These are phyloP conservation scores for Trichomonascus vanleenenianus DNA, from an alignment of 805 yeast species.

Conservation along the genomic window DNA sequence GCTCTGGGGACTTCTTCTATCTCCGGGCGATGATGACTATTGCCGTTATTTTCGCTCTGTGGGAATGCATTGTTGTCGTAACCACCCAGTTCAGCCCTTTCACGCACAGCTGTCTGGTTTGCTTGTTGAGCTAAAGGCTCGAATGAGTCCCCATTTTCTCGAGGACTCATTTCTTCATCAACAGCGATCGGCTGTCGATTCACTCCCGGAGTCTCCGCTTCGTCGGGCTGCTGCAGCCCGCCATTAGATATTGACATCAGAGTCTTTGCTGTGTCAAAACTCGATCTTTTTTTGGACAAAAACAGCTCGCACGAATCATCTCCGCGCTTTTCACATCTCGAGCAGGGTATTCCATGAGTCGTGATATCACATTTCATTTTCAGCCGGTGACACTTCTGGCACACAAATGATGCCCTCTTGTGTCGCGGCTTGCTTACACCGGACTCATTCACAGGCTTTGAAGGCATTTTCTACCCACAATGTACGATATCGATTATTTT, in stretches of 20 bases:
- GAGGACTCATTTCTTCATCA: background rate
- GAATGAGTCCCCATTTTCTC: background rate
- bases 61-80: too few species aligned
- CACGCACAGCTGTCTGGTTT: background rate
- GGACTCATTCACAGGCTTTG: too few species aligned
- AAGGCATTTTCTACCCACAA: too few species aligned
- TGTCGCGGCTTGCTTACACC: slow-evolving; percentile 14
- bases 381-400: slow-evolving; percentile 7
- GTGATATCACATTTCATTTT: slow-evolving; percentile 11
- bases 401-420: slow-evolving; percentile 1
- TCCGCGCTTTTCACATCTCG: slow-evolving; percentile 5
- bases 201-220: background rate
- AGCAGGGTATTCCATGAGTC: slow-evolving; percentile 8
- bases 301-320: slow-evolving; percentile 3
- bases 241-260: too few species aligned
- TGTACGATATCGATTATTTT: too few species aligned
- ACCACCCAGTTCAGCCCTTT: background rate
- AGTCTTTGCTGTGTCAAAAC: background rate
- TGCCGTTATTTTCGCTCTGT: too few species aligned
- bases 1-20: too few species aligned
- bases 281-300: slow-evolving; percentile 2
- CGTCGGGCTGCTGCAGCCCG: too few species aligned
- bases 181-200: background rate
- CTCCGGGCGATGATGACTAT: too few species aligned
- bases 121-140: too few species aligned